Conservation (phyloP, 2,329 filamentous ascomycete genomes). For the Peltaster fructicola region DNA sequence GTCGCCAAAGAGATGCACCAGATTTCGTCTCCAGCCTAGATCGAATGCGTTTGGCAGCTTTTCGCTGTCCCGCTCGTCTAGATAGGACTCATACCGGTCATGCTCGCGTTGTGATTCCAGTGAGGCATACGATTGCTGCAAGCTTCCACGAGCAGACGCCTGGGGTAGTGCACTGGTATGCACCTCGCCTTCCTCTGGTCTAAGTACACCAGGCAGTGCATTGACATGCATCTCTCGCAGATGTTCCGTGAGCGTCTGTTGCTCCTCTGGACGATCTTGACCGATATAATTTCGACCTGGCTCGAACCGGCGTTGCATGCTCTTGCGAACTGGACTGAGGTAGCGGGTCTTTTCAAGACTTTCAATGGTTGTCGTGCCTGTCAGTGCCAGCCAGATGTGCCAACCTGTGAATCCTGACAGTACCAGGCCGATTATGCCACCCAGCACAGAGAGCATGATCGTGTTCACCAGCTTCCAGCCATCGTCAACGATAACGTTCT, state of each 20-base stretch:
- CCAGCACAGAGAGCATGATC: slow-evolving; percentile 69
- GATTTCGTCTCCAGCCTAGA: slow-evolving; percentile 63
- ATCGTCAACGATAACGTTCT: slow-evolving; percentile 48
- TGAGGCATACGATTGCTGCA: slow-evolving; percentile 31
- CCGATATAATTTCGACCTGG: slow-evolving; percentile 26
- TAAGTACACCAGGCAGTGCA: slow-evolving; percentile 59
- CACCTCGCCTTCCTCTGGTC: slow-evolving; percentile 65
- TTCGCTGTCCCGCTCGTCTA: slow-evolving; percentile 76
- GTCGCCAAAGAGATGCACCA: slow-evolving; percentile 66
- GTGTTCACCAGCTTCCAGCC: slow-evolving; percentile 70
- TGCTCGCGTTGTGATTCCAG: slow-evolving; percentile 47
- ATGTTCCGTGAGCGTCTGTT: slow-evolving; percentile 42
- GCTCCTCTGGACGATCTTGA: slow-evolving; percentile 10
- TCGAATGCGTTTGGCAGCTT: slow-evolving; percentile 89
- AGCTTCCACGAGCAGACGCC: slow-evolving; percentile 27
- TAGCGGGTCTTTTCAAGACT: slow-evolving; percentile 93
- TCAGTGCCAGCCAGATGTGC: slow-evolving; percentile 68
- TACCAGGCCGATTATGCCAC: slow-evolving; percentile 81
- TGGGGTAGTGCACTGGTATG: slow-evolving; percentile 11
- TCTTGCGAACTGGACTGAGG: slow-evolving; percentile 58
- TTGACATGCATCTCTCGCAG: slow-evolving; percentile 70
- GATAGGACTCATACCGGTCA: slow-evolving; percentile 58
- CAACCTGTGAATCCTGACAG: slow-evolving; percentile 77
- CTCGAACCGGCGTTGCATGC: slow-evolving; percentile 26
- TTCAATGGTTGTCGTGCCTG: slow-evolving; percentile 86